phyloP scores from a whole-genome alignment of 2,329 filamentous ascomycete species.

The Cladosporium sp. region DNA sequence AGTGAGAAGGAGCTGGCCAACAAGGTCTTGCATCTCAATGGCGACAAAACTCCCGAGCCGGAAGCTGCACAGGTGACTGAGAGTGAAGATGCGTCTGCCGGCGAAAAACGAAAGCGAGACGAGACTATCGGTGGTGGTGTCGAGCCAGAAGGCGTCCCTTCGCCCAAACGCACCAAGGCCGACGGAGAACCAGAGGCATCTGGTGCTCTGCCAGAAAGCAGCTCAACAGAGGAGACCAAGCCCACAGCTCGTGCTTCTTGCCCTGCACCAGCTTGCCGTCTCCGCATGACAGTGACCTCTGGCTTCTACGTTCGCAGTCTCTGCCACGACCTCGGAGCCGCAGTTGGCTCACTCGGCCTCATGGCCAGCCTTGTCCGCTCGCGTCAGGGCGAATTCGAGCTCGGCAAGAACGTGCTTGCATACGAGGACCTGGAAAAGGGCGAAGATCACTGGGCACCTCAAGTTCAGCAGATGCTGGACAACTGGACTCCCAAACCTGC shows the following conservation, averaged over 20 bases:
- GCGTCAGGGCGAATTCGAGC: slow-evolving; percentile 74
- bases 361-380: slow-evolving; percentile 82
- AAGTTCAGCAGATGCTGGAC: slow-evolving; percentile 57
- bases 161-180: slow-evolving; percentile 38
- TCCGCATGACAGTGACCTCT: slow-evolving; percentile 88
- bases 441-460: slow-evolving; percentile 76
- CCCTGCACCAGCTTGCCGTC: slow-evolving; percentile 67
- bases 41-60: slow-evolving; percentile 28
- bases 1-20: slow-evolving; percentile 74
- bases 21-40: slow-evolving; percentile 50
- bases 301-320: slow-evolving; percentile 96
- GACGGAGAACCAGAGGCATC: slow-evolving; percentile 19
- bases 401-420: slow-evolving; percentile 72
- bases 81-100: slow-evolving; percentile 14
- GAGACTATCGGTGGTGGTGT: slow-evolving; percentile 14
- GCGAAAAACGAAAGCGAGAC: slow-evolving; percentile 30
- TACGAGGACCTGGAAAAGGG: slow-evolving; percentile 72
- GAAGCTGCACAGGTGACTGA: slow-evolving; percentile 12
- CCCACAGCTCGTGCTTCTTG: slow-evolving; percentile 18
- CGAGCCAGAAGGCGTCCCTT: slow-evolving; percentile 14
- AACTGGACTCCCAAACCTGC: slow-evolving; percentile 35
- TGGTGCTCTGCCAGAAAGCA: slow-evolving; percentile 8
- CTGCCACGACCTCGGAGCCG: slow-evolving; percentile 83
- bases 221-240: slow-evolving; percentile 11
- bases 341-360: slow-evolving; percentile 73